Base-by-base conservation (phyloP, 148 eudicot genomes). In the Cornus florida region DNA sequence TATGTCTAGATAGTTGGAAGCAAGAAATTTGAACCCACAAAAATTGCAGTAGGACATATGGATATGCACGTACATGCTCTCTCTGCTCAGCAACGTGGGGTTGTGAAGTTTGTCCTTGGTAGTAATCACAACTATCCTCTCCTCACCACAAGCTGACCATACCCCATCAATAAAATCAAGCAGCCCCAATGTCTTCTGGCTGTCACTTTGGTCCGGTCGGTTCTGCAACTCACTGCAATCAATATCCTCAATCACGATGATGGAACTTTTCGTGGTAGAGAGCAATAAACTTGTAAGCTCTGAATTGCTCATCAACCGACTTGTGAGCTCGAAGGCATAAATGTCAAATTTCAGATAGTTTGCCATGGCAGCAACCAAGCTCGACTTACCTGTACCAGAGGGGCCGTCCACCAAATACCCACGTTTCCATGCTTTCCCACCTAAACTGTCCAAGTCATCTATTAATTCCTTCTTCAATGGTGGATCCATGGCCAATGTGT, bases 51-150 rank as follows among this genome's bases (percentile, higher is more conserved):
- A 77, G 8, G 80, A 69, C 80, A 77, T 77, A 32, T 77, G 80
- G 50, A 77, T 77, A 20, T 77, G 80, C 80, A 77, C 69, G 48
- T 77, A 73, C 80, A 77, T 77, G 66, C 80, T 59, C 6, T 73
- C 80, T 2, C 67, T 73, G 28, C 80, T 77, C 73, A 77, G n/a
- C 74, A 77, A 69, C 8, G 74, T 73, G 8, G 73, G 67, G 57
- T 77, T 73, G 28, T 28, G 28, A 8, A 77, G 73, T 50, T 48
- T 69, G 6, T 77, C 74, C 31, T 77, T 77, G 20, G 80, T 77
- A 5, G 80, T 69, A 69, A 77, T 69, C 22, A 77, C 57, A 28
- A 77, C 50, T 53, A 77, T 77, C 74, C 73, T 77, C 73, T 77
- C 67, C 10, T 77, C 74, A 2, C 80, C 73, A 24, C 73, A 77